Evolutionary conservation across 2,329 filamentous ascomycete genomes (phyloP), one percentile per base, ranked within the genome.

Genomic region (Trichoderma brevicompactum): DNA sequence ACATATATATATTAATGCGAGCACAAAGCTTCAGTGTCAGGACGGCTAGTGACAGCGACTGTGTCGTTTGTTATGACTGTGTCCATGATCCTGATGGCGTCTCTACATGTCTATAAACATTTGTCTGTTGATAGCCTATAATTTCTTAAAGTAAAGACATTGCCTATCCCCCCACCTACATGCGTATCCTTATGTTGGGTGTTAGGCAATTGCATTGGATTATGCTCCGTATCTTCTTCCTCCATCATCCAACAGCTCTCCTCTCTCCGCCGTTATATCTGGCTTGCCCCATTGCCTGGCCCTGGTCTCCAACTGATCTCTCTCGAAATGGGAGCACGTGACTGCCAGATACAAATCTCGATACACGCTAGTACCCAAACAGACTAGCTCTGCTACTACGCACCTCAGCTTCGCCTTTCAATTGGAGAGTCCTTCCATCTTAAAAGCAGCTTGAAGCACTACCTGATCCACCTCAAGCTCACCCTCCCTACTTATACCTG

Each of bases 361-460:
- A 63, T 53, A 12, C 5, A 17, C 41, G 17, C 40, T 63, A 63
- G 32, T 38, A 19, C 28, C 2, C 4, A 64, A 70, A 46, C 36
- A 61, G 73, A 56, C 67, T 78, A 77, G 75, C 55, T 46, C 67
- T 65, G 73, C 76, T 76, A 74, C 72, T 73, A 74, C 69, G 46
- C 58, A 60, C 41, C 48, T 46, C 68, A 68, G 67, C 68, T 68
- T 66, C 69, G 68, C 53, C 64, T 65, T 65, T 34, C 60, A 34
- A 64, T 64, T 69, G 66, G 65, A 28, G 48, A 38, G 58, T 56
- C 66, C 70, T 43, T 64, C 53, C 65, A 70, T 66, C 62, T 71
- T 70, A 72, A 73, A 74, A 68, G 74, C 69, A 67, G 71, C 72
- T 67, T 59, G 67, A 53, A 67, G 50, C 69, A 64, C 67, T 65